These are phyloP conservation scores for Sphenostylis stenocarpa DNA, from an alignment of 306 rosid genomes.

Conservation along the genomic window DNA sequence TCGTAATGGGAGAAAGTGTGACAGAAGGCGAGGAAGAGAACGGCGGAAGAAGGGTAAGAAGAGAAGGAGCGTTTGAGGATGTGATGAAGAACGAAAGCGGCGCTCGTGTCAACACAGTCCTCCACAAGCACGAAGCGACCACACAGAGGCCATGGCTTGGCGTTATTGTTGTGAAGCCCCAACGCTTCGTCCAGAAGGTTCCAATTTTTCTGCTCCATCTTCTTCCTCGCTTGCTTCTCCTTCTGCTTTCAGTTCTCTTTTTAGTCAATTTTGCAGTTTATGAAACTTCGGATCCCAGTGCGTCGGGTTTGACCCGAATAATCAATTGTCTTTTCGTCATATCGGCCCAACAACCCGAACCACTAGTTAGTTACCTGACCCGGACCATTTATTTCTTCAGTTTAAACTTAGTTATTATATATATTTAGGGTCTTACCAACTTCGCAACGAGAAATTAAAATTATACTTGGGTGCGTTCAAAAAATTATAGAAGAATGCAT, in stretches of 20 bases:
- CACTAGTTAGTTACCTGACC: too few species aligned
- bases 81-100: slow-evolving; percentile 83
- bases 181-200: slow-evolving; percentile 71
- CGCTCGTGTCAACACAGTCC: slow-evolving; percentile 82
- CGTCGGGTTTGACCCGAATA: not conserved
- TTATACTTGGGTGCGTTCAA: too few species aligned
- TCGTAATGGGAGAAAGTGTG: slow-evolving; percentile 78
- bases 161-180: slow-evolving; percentile 39
- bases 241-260: not conserved
- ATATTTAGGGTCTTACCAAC: too few species aligned
- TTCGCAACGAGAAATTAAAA: too few species aligned
- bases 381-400: too few species aligned
- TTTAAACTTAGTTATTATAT: too few species aligned
- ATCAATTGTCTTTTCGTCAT: too few species aligned
- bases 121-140: slow-evolving; percentile 66
- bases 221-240: not conserved
- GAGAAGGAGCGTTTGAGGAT: slow-evolving; percentile 70
- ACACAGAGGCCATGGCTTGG: slow-evolving; percentile 36
- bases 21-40: slow-evolving; percentile 73
- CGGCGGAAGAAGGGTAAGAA: slow-evolving; percentile 49
- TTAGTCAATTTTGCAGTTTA: not conserved
- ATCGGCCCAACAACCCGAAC: too few species aligned
- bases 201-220: slow-evolving; percentile 47
- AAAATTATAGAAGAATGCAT: too few species aligned
- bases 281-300: not conserved